Conservation (phyloP, 2,329 filamentous ascomycete genomes). For the Fusarium avenaceum region DNA sequence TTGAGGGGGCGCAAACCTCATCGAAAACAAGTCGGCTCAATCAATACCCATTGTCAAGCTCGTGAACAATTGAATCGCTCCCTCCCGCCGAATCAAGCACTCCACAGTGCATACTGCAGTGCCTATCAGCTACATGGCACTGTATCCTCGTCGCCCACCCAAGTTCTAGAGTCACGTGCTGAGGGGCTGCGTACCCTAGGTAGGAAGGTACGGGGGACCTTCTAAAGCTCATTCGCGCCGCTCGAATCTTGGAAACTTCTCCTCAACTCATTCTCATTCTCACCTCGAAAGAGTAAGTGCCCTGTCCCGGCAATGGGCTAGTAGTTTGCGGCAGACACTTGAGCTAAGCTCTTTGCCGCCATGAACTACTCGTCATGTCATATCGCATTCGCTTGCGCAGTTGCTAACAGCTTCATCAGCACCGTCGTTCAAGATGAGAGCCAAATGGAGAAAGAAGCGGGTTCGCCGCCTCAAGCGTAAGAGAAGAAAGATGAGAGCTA, state of each 20-base stretch:
- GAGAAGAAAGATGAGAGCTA: slow-evolving; percentile 99
- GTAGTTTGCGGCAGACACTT: slow-evolving; percentile 20
- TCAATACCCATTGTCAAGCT: slow-evolving; percentile 15
- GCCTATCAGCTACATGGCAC: neutral
- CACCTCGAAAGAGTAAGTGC: slow-evolving; percentile 60
- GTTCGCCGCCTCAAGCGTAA: slow-evolving; percentile 99
- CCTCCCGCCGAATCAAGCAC: slow-evolving; percentile 10
- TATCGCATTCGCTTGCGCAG: slow-evolving; percentile 8
- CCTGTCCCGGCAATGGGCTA: slow-evolving; percentile 23
- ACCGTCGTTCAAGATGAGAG: slow-evolving; percentile 78
- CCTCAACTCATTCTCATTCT: slow-evolving; percentile 62
- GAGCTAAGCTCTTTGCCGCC: slow-evolving; percentile 29
- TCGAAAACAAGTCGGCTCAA: neutral
- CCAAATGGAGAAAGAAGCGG: slow-evolving; percentile 99
- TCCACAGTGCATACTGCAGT: neutral
- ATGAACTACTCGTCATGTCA: slow-evolving; percentile 18
- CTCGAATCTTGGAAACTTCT: slow-evolving; percentile 50
- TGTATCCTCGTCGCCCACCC: slow-evolving; percentile 8
- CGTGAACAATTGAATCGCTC: slow-evolving; percentile 20
- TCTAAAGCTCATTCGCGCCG: slow-evolving; percentile 46
- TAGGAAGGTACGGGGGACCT: too few species aligned
- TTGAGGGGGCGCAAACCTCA: neutral
- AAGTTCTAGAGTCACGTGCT: slow-evolving; percentile 51
- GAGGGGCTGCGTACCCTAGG: slow-evolving; percentile 56
- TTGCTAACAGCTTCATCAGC: slow-evolving; percentile 47